phyloP scores from a whole-genome alignment of 2,329 filamentous ascomycete genomes.

The Colletotrichum sp. region DNA sequence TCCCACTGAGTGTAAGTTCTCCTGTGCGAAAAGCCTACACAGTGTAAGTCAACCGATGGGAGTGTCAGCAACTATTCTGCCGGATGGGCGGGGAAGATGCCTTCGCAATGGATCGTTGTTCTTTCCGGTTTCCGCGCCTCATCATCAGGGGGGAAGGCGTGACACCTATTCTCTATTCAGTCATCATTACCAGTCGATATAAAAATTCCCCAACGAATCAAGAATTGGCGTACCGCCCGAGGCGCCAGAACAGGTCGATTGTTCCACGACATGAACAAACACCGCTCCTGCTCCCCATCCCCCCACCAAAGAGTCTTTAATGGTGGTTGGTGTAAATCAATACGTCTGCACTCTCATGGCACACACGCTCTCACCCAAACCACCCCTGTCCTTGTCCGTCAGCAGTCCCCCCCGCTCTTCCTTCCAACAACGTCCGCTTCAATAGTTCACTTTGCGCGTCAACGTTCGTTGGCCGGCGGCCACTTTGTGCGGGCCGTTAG shows the following conservation, averaged over 20 bases:
- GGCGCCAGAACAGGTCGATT: neutral
- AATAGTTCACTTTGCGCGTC: neutral
- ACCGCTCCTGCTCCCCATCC: neutral
- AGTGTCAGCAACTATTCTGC: neutral
- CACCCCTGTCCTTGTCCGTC: neutral
- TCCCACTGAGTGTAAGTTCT: neutral
- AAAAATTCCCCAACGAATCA: neutral
- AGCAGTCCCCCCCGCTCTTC: neutral
- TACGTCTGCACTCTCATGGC: neutral
- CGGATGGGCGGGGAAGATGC: neutral
- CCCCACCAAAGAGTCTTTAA: neutral
- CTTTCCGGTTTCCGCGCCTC: neutral
- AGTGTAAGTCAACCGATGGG: neutral
- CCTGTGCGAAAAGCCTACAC: neutral
- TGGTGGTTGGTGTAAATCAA: neutral
- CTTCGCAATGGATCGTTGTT: neutral
- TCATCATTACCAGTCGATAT: neutral
- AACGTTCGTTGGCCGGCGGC: neutral
- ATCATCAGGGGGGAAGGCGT: neutral
- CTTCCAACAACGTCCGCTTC: neutral
- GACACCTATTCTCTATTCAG: neutral
- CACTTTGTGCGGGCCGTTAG: neutral
- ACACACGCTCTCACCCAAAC: neutral
- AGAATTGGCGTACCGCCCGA: neutral
- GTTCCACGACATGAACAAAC: neutral